phyloP scores from a whole-genome alignment of 176 grass and related monocot genomes.

The Pontederia paniculata region DNA sequence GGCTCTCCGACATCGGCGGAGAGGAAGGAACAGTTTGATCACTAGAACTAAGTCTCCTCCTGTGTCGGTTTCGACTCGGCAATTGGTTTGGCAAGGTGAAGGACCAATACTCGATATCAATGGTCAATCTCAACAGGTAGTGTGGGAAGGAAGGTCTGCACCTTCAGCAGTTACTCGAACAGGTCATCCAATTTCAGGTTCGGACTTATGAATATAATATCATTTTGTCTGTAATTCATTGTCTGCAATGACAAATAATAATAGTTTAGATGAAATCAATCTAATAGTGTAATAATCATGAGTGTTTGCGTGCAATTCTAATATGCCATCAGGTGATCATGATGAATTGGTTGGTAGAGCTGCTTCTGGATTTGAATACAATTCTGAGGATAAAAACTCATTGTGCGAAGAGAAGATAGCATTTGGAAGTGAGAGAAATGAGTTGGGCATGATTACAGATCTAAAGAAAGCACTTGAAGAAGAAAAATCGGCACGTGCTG shows the following conservation, averaged over 20 bases:
- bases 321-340: background rate
- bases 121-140: background rate
- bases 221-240: background rate
- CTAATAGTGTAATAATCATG: background rate
- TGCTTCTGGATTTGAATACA: background rate
- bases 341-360: background rate
- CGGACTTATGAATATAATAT: background rate
- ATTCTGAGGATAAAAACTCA: background rate
- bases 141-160: background rate
- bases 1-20: background rate
- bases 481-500: slow-evolving; percentile 18
- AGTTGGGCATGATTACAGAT: background rate
- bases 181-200: background rate
- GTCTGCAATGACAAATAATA: background rate
- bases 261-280: background rate
- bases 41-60: background rate
- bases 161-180: background rate
- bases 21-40: background rate
- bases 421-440: background rate
- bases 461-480: slow-evolving; percentile 28
- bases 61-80: background rate
- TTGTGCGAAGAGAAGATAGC: background rate
- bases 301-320: background rate
- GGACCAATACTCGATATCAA: background rate
- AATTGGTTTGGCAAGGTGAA: background rate